Evolutionary conservation across 2,329 filamentous ascomycete species (phyloP).

Genomic region (Colletotrichum sp.): DNA sequence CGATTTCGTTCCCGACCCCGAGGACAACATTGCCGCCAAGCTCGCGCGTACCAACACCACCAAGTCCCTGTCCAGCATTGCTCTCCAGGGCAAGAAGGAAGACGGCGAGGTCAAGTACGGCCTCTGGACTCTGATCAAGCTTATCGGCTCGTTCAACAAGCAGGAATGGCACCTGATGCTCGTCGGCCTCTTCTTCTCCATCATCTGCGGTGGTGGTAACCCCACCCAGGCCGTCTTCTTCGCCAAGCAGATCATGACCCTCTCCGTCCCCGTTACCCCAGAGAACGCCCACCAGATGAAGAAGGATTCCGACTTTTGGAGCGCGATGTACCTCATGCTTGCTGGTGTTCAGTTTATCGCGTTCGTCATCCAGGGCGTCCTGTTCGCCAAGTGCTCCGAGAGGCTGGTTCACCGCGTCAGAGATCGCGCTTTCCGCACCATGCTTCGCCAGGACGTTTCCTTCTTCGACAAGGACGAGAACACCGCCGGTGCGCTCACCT

Average conservation of each 20-base stretch:
- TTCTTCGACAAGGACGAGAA: conserved; percentile 94
- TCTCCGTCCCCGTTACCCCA: conserved; percentile 60
- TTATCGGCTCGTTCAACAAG: conserved; percentile 82
- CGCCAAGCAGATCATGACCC: conserved; percentile 80
- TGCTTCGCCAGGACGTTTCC: conserved; percentile 89
- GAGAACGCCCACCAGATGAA: conserved; percentile 60
- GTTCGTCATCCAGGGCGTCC: conserved; percentile 71
- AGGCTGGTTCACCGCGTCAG: conserved; percentile 83
- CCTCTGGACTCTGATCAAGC: conserved; percentile 77
- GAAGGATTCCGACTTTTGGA: conserved; percentile 83
- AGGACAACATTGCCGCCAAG: conserved; percentile 65
- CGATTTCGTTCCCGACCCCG: conserved; percentile 57
- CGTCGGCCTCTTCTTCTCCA: conserved; percentile 73
- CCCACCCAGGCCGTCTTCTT: conserved; percentile 83
- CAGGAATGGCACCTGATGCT: conserved; percentile 75
- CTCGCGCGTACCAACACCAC: conserved; percentile 60
- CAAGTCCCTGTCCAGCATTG: conserved; percentile 72
- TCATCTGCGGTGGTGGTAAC: conserved; percentile 82
- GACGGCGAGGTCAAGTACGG: conserved; percentile 66
- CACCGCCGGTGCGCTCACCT: conserved; percentile 85
- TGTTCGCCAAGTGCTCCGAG: conserved; percentile 88
- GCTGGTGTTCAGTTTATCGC: conserved; percentile 75
- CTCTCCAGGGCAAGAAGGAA: conserved; percentile 62
- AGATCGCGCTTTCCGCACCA: conserved; percentile 80
- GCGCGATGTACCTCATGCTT: conserved; percentile 86